These are phyloP conservation scores for Colletotrichum horii DNA, from an alignment of 2,329 filamentous ascomycete genomes.

Conservation along the genomic window DNA sequence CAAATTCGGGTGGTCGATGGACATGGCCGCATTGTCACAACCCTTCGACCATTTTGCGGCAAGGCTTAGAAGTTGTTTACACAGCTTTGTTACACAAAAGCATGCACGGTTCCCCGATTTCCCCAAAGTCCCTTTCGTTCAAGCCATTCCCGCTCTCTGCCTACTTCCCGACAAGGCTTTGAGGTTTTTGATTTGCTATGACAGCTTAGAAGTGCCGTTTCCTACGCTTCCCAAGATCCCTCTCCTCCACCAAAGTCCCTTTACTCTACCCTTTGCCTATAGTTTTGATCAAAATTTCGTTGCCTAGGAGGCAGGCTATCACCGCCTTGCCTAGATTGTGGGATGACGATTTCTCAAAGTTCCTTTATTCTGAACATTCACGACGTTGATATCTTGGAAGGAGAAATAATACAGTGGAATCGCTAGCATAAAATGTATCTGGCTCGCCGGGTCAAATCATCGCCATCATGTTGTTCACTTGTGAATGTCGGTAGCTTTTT, in stretches of 20 bases:
- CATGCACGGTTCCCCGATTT: background rate
- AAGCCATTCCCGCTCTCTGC: accelerated
- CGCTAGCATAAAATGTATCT: background rate
- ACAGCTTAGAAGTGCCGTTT: background rate
- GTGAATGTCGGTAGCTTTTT: background rate
- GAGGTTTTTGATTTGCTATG: background rate
- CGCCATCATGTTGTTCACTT: background rate
- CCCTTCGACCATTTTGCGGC: background rate
- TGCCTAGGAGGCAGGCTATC: background rate
- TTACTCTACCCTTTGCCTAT: too few relatives aligned
- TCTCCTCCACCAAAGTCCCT: too few relatives aligned
- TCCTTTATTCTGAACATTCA: background rate
- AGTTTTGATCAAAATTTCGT: background rate
- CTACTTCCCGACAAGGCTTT: accelerated
- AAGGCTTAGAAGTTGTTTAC: background rate
- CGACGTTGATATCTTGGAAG: background rate
- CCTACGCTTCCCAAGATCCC: accelerated
- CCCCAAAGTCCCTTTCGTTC: background rate
- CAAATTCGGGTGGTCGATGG: background rate
- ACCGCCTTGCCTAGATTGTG: background rate
- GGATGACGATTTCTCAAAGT: background rate
- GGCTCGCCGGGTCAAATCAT: background rate
- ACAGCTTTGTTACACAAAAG: background rate
- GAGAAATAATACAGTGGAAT: background rate
- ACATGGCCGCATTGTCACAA: background rate